Conservation (phyloP, 371 early-diverging fungal species). For the Syncephalastrum racemosum region DNA sequence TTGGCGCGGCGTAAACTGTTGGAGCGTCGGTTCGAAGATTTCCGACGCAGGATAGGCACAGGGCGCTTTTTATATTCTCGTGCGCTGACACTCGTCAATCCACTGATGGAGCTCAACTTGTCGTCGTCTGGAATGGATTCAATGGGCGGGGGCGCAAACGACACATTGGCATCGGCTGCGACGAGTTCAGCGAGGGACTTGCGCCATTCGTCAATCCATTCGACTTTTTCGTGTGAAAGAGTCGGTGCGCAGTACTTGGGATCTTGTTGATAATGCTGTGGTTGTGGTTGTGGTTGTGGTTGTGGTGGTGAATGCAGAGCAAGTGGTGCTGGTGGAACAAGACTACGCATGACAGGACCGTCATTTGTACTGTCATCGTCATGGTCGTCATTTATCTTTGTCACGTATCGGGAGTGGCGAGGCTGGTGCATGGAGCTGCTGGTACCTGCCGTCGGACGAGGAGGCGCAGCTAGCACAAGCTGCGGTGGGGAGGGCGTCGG, state of each 20-base stretch:
- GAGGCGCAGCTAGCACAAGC: too few relatives aligned
- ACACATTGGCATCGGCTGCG: constrained; percentile 28
- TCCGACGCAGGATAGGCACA: not conserved
- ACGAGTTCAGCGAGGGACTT: constrained; percentile 43
- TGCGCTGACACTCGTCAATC: constrained; percentile 46
- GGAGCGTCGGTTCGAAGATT: constrained; percentile 2
- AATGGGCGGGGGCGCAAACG: constrained; percentile 38
- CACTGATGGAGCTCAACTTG: constrained; percentile 32
- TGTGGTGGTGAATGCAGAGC: constrained; percentile 7
- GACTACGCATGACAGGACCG: constrained; percentile 10
- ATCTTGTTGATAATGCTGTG: constrained; percentile 6
- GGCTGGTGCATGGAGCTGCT: constrained; percentile 10
- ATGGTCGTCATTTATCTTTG: not conserved
- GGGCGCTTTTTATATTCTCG: constrained; percentile 13
- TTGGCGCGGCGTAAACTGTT: constrained; percentile 12
- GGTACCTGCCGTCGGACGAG: too few relatives aligned
- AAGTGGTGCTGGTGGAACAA: constrained; percentile 15
- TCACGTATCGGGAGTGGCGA: constrained; percentile 1
- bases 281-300: not conserved
- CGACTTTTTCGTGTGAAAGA: constrained; percentile 35
- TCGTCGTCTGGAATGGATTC: constrained; percentile 50
- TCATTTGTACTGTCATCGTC: not conserved
- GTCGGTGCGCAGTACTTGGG: constrained; percentile 19
- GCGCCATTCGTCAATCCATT: constrained; percentile 50
- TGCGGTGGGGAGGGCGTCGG: constrained; percentile 8